Conservation (phyloP, 148 eudicot species). For the Cornus kousa region DNA sequence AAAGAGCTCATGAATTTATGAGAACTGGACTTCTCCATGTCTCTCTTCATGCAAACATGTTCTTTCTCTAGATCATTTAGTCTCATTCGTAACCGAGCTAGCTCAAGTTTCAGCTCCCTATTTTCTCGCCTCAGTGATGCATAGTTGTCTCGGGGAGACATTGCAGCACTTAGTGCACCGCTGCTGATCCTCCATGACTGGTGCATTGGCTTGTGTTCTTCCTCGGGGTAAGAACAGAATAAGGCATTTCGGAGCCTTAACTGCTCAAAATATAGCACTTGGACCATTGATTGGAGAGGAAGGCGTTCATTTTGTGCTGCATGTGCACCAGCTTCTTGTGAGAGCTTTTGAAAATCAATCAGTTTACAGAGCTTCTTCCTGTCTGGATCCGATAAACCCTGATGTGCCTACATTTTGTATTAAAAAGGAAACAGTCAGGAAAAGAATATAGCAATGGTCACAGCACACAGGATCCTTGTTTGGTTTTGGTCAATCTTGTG, state of each 20-base stretch:
- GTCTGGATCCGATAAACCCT: conserved; percentile 63
- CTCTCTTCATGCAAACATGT: conserved; percentile 88
- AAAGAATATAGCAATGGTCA: neutral
- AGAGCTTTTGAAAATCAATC: conserved; percentile 84
- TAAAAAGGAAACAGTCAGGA: neutral
- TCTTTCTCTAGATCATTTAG: conserved; percentile 93
- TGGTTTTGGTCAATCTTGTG: neutral
- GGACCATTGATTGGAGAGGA: conserved; percentile 89
- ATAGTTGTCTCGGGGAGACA: conserved; percentile 92
- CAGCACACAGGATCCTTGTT: neutral
- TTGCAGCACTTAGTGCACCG: conserved; percentile 89
- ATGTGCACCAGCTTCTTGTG: conserved; percentile 90
- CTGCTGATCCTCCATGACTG: conserved; percentile 92
- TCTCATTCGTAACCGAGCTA: conserved; percentile 87
- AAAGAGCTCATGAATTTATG: conserved; percentile 74
- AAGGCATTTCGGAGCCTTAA: conserved; percentile 71
- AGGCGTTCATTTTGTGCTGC: conserved; percentile 98
- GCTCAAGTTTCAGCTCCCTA: conserved; percentile 85
- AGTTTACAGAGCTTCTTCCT: conserved; percentile 75
- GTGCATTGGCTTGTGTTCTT: conserved; percentile 67
- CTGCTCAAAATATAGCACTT: conserved; percentile 89
- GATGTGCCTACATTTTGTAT: conserved; percentile 67
- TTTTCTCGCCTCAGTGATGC: conserved; percentile 87
- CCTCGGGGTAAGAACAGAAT: conserved; percentile 60
- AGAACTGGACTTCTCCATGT: conserved; percentile 70